Evolutionary conservation across 352 stramenopile species (phyloP).

Genomic region (Phytopythium ostracodes): DNA sequence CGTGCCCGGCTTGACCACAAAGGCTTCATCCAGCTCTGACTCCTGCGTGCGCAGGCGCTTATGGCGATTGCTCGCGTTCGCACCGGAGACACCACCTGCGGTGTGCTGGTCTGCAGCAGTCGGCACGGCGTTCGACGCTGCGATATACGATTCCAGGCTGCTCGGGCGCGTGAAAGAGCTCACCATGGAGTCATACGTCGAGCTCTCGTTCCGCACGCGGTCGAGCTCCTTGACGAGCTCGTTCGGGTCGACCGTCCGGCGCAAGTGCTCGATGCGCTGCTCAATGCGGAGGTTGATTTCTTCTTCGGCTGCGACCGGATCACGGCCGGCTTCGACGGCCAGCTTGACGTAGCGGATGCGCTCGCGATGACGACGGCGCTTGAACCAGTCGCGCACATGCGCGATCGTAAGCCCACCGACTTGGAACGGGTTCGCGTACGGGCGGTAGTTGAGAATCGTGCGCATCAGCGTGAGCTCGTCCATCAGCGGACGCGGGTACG

Average conservation of each 20-base stretch:
- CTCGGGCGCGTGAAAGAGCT: slow-evolving; percentile 53
- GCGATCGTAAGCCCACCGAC: slow-evolving; percentile 52
- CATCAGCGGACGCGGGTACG: slow-evolving; percentile 66
- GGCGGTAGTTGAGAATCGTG: slow-evolving; percentile 79
- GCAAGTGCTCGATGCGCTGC: slow-evolving; percentile 69
- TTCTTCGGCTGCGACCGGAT: slow-evolving; percentile 59
- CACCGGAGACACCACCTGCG: neutral
- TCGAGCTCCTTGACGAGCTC: slow-evolving; percentile 81
- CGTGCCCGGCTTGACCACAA: slow-evolving; percentile 64
- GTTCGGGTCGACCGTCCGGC: slow-evolving; percentile 62
- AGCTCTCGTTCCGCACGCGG: slow-evolving; percentile 56
- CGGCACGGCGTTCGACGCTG: slow-evolving; percentile 47
- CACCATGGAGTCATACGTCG: slow-evolving; percentile 61
- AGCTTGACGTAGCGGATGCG: slow-evolving; percentile 75
- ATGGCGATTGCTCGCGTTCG: slow-evolving; percentile 13
- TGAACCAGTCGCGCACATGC: slow-evolving; percentile 85
- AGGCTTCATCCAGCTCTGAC: slow-evolving; percentile 56
- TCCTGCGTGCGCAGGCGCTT: slow-evolving; percentile 64
- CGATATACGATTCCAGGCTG: slow-evolving; percentile 54
- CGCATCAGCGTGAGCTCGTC: slow-evolving; percentile 84
- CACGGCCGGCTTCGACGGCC: slow-evolving; percentile 56
- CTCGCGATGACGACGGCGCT: slow-evolving; percentile 75
- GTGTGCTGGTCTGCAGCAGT: slow-evolving; percentile 36
- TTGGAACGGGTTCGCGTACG: slow-evolving; percentile 67
- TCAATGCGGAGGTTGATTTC: slow-evolving; percentile 78